phyloP scores from a whole-genome alignment of 768 basidiomycete genomes.

The Hydnum rufescens region DNA sequence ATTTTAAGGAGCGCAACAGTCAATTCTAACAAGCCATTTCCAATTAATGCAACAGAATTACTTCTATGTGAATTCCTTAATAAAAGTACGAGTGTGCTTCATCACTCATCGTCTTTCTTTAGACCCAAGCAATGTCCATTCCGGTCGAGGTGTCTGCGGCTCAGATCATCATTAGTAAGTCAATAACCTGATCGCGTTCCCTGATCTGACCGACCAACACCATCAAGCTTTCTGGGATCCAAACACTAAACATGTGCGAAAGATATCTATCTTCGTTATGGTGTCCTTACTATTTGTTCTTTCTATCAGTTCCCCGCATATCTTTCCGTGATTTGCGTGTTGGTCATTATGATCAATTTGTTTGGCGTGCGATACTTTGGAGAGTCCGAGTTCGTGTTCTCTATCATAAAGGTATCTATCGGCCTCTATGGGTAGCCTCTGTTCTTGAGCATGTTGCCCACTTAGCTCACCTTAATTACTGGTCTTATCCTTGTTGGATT shows the following conservation, averaged over 20 bases:
- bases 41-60: conserved; percentile 25
- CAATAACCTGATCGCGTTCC: no score
- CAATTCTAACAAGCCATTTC: not conserved
- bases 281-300: conserved; percentile 24
- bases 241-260: conserved; percentile 2
- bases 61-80: conserved; percentile 25
- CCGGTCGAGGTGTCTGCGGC: conserved; percentile 20
- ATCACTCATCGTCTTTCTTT: conserved; percentile 18
- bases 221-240: conserved; percentile 13
- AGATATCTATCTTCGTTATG: conserved; percentile 15
- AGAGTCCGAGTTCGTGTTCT: conserved; percentile 52
- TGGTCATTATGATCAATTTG: conserved; percentile 43
- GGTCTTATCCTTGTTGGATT: conserved; percentile 18
- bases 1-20: no score
- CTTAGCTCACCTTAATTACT: conserved; percentile 14
- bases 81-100: not conserved
- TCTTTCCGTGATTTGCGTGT: conserved; percentile 47
- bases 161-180: conserved; percentile 16
- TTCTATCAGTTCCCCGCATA: conserved; percentile 60
- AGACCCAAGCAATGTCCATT: conserved; percentile 23
- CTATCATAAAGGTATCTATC: conserved; percentile 42
- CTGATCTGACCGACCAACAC: no score
- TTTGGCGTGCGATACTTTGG: conserved; percentile 58
- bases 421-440: conserved; percentile 16
- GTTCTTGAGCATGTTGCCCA: not conserved